Evolutionary conservation across 2,329 filamentous ascomycete species (phyloP), one percentile per base, ranked within the genome.

Genomic region (Hymenoscyphus scutula): DNA sequence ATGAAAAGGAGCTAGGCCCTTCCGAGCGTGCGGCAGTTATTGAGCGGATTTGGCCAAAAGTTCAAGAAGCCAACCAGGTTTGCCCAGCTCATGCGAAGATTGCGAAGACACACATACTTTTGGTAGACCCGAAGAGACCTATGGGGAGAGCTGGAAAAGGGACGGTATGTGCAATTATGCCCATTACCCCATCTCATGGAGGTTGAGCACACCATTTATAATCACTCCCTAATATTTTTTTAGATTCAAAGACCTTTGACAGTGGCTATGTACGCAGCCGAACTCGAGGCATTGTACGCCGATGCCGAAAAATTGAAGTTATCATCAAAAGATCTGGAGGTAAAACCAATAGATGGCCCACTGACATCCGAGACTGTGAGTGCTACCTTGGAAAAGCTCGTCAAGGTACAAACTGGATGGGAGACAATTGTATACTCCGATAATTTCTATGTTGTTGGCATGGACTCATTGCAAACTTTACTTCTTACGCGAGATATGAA

Each of bases 61-160:
- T 77, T 15, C 65, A 74, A 48, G 61, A 72, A 30, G 73, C 72
- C 1, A 77, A 78, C 64, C 32, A 45, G 0, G 53, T 59, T 17
- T 68, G 66, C 62, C 71, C 72, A 6, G 65, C 68, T 13, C 72
- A 76, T 62, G 75, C 70, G 2, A 67, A 68, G 32, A 64, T 71
- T 10, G 73, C 65, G 0, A 72, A 71, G 58, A 60, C 62, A 0
- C 64, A 71, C n/a, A 74, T 79, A 23, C 37, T 72, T 1, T 71
- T 78, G 15, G 69, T 73, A 0, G 61, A 65, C 6, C 56, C 70
- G 0, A 68, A 68, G 0, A 76, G 74, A 66, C 76, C 77, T 0
- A 71, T 79, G 60, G 63, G 71, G 1, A 71, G 74, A 23, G 68
- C 76, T 6, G 68, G 66, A 0, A 79, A 79, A 63, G 76, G 77